These are phyloP conservation scores for Lonicera japonica DNA, from an alignment of 129 eudicot species.

Conservation along the genomic window DNA sequence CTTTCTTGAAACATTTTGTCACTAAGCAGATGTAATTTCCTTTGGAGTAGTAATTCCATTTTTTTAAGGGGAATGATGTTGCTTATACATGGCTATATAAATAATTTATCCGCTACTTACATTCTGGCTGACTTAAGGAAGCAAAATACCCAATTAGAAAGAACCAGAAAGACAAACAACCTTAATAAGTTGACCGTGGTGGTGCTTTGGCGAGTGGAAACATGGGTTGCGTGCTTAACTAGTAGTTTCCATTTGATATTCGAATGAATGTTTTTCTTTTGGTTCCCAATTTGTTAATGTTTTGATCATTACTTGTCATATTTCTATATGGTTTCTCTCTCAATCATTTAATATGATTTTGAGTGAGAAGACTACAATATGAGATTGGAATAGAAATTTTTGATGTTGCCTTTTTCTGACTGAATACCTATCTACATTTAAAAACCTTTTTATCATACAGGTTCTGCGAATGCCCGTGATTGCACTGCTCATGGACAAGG, in stretches of 20 bases:
- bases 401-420: neutral
- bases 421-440: neutral
- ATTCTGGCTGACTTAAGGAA: no score
- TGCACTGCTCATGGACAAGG: constrained; percentile 67
- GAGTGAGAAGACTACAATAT: neutral
- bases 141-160: no score
- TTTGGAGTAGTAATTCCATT: no score
- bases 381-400: neutral
- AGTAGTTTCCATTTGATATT: neutral
- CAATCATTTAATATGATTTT: neutral
- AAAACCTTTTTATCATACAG: constrained; percentile 27
- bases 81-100: no score
- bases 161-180: no score
- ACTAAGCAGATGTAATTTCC: no score
- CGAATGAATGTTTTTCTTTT: neutral
- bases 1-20: no score
- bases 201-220: no score
- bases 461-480: constrained; percentile 78
- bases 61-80: no score
- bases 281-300: neutral
- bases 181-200: no score
- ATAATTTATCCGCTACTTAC: no score
- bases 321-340: neutral
- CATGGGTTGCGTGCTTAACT: no score
- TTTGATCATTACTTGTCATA: neutral